Conservation (phyloP, 495 filamentous ascomycete species). For the Amorphotheca resinae region DNA sequence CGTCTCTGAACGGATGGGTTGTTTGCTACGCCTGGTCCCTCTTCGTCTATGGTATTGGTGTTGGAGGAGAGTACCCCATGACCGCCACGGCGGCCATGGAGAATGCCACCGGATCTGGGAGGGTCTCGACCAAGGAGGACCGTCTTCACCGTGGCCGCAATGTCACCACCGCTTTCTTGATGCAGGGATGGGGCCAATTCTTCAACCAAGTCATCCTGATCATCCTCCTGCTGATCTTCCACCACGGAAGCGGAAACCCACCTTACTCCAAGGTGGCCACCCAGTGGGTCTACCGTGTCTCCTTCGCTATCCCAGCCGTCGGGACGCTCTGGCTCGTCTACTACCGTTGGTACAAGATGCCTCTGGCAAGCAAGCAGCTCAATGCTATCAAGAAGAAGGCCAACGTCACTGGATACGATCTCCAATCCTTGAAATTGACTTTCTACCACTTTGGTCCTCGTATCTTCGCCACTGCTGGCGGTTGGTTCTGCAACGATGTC, state of each 20-base stretch:
- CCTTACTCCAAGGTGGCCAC: conserved; percentile 59
- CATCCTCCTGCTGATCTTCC: conserved; percentile 66
- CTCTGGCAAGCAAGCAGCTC: conserved; percentile 55
- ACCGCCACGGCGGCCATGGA: conserved; percentile 94
- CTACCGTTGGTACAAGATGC: conserved; percentile 86
- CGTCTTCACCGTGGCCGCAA: conserved; percentile 87
- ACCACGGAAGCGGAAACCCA: conserved; percentile 51
- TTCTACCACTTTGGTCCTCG: conserved; percentile 71
- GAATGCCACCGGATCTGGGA: conserved; percentile 71
- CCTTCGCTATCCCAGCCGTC: conserved; percentile 72
- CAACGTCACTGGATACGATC: conserved; percentile 77
- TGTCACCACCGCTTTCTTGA: conserved; percentile 84
- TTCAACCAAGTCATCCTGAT: conserved; percentile 81
- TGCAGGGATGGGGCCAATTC: conserved; percentile 95
- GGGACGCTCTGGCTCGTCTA: conserved; percentile 88
- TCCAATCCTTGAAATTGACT: conserved; percentile 61
- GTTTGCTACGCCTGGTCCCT: conserved; percentile 86
- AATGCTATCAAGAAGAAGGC: conserved; percentile 67
- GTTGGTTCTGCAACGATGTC: conserved; percentile 86
- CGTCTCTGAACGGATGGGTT: conserved; percentile 75
- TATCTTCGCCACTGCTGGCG: conserved; percentile 68
- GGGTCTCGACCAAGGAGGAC: conserved; percentile 76
- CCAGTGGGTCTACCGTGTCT: conserved; percentile 78
- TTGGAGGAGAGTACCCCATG: conserved; percentile 92
- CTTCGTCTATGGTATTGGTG: conserved; percentile 83